These are phyloP conservation scores for Coccinonectria pachysandricola DNA, from an alignment of 2,329 filamentous ascomycete genomes.

Conservation along the genomic window DNA sequence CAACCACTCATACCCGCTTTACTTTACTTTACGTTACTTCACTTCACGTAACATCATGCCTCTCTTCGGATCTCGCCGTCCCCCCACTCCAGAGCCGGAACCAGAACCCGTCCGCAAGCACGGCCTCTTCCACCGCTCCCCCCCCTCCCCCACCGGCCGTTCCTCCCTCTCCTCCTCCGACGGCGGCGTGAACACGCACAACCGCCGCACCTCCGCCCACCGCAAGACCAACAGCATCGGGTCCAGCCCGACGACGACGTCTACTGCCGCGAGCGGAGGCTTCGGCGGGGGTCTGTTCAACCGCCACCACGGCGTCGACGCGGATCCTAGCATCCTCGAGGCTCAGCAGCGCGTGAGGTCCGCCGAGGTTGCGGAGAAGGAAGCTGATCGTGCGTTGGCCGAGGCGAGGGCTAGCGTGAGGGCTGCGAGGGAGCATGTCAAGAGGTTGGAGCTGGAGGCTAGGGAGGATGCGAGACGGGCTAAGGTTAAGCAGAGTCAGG, in stretches of 20 bases:
- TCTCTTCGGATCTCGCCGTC: constrained; percentile 20
- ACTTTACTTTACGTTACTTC: no score
- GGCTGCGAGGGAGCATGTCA: constrained; percentile 54
- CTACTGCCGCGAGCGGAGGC: constrained; percentile 2
- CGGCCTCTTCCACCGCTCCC: constrained; percentile 28
- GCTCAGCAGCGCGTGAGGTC: constrained; percentile 51
- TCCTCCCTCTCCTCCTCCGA: constrained; percentile 22
- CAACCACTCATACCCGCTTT: no score
- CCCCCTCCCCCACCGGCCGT: constrained; percentile 23
- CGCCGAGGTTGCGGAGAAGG: constrained; percentile 53
- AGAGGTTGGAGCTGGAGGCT: constrained; percentile 53
- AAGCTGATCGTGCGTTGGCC: constrained; percentile 53
- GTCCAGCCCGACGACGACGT: constrained; percentile 8
- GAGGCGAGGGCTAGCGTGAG: constrained; percentile 48
- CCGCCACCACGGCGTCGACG: constrained; percentile 28
- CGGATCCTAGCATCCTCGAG: constrained; percentile 52
- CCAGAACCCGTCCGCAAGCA: constrained; percentile 15
- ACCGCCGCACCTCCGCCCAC: constrained; percentile 6
- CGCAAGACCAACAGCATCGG: constrained; percentile 5
- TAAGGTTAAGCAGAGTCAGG: constrained; percentile 59
- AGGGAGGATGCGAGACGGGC: constrained; percentile 53
- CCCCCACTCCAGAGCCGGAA: constrained; percentile 23
- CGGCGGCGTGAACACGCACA: constrained; percentile 9
- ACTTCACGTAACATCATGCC: no score
- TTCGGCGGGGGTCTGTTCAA: constrained; percentile 3